These are phyloP conservation scores for Amanita phalloides DNA, from an alignment of 768 basidiomycete species.

Conservation along the genomic window DNA sequence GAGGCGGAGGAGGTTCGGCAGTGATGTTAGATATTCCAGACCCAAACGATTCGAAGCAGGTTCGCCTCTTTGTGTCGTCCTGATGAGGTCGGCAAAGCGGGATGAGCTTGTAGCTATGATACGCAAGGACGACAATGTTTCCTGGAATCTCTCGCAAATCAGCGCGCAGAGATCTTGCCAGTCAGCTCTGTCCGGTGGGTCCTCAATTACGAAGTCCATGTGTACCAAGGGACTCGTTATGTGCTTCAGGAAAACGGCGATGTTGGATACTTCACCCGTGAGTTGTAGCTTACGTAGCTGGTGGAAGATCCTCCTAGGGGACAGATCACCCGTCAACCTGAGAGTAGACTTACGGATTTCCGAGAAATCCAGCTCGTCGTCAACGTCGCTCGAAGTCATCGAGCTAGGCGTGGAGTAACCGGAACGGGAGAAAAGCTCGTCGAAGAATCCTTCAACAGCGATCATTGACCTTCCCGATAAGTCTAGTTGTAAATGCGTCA, in stretches of 20 bases:
- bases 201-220: constrained; percentile 70
- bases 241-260: constrained; percentile 63
- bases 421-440: constrained; percentile 50
- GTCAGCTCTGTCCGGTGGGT: constrained; percentile 63
- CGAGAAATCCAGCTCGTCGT: constrained; percentile 70
- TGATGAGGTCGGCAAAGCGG: constrained; percentile 75
- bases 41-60: constrained; percentile 50
- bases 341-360: constrained; percentile 63
- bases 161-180: constrained; percentile 64
- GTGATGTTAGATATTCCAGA: constrained; percentile 42
- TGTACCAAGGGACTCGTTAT: constrained; percentile 53
- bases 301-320: constrained; percentile 44
- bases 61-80: constrained; percentile 61
- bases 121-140: constrained; percentile 47
- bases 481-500: constrained; percentile 61
- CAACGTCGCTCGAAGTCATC: constrained; percentile 58
- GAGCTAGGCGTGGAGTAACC: constrained; percentile 66
- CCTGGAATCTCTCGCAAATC: constrained; percentile 52
- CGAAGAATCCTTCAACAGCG: constrained; percentile 76
- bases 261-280: constrained; percentile 60
- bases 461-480: constrained; percentile 56
- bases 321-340: constrained; percentile 51
- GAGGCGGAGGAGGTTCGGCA: constrained; percentile 48
- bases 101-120: constrained; percentile 58
- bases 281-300: constrained; percentile 51